Base-by-base conservation (phyloP, 805 yeast genomes). In the Suhomyces vadensis region DNA sequence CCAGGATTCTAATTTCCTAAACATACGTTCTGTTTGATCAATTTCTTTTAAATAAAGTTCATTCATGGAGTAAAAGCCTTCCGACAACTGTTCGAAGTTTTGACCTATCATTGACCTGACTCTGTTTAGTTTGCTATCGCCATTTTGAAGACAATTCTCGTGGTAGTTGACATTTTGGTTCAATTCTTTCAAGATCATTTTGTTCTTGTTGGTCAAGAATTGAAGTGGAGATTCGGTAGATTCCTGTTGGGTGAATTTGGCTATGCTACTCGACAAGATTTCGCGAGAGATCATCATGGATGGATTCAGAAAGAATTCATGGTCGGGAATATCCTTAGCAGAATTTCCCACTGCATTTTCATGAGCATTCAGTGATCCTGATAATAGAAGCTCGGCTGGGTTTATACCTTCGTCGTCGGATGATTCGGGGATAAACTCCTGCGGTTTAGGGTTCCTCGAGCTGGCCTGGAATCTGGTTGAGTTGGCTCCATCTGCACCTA, bases 41-140 rank as follows among this genome's bases (percentile, higher is more conserved):
- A 64, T 54, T 31, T 76, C 79, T 2, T 65, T 56, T 3, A 56
- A 45, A 55, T 78, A 78, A 1, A 77, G 57, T 53, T 79, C 83
- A 42, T 64, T 61, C 52, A 77, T 65, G 5, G 78, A 69, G 41
- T 68, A 67, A 46, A 69, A 66, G 42, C 64, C 65, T 41, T 74
- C 75, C 6, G 73, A 64, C n/a, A 78, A 48, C 44, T 70, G 71
- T 37, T 58, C 62, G 41, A 71, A 60, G 38, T 56, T 46, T 13
- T 53, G 54, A 4, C 60, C 26, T 1, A 75, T 57, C 46, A 51
- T 49, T 4, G 39, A 46, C 45, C 80, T 49, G 1, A 59, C 52
- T 10, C 55, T 49, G 14, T 52, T 41, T 17, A 75, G 56, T 36
- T 60, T 57, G 13, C 53, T 58, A 49, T 67, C 66, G 1, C 79